Conservation (phyloP, 2,329 filamentous ascomycete genomes). For the Pyricularia sp. region DNA sequence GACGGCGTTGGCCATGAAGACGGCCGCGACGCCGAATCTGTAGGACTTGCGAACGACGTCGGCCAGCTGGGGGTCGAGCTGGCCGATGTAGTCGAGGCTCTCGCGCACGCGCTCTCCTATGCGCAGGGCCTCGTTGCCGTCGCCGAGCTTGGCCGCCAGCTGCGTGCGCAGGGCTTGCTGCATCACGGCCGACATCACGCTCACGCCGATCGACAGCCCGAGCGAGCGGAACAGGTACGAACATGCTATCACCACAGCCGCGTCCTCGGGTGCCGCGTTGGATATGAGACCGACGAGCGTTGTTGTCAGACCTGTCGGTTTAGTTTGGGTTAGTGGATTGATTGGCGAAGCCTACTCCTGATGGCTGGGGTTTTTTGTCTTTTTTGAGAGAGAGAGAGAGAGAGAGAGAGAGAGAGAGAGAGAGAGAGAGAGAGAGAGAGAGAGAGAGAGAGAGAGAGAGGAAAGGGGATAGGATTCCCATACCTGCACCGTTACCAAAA, state of each 20-base stretch:
- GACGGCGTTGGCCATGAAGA: slow-evolving; percentile 27
- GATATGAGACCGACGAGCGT: slow-evolving; percentile 64
- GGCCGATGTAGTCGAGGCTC: slow-evolving; percentile 59
- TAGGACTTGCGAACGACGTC: slow-evolving; percentile 58
- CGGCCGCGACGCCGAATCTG: slow-evolving; percentile 32
- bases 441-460: too few relatives aligned
- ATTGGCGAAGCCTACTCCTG: too few relatives aligned
- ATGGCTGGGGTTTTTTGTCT: too few relatives aligned
- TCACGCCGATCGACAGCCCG: slow-evolving; percentile 67
- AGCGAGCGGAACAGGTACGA: slow-evolving; percentile 74
- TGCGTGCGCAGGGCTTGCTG: slow-evolving; percentile 56
- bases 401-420: too few relatives aligned
- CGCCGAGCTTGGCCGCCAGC: slow-evolving; percentile 42
- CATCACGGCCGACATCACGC: slow-evolving; percentile 60
- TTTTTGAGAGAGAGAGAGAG: too few relatives aligned
- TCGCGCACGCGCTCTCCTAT: slow-evolving; percentile 63
- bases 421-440: too few relatives aligned
- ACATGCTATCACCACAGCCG: slow-evolving; percentile 68
- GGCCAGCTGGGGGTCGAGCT: slow-evolving; percentile 50
- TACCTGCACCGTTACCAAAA: slow-evolving; percentile 26
- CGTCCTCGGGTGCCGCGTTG: slow-evolving; percentile 56
- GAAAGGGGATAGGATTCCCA: slow-evolving; percentile 7
- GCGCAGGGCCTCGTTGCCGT: slow-evolving; percentile 48
- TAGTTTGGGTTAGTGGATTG: not conserved
- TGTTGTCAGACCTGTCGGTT: slow-evolving; percentile 52